Evolutionary conservation across 805 yeast species (phyloP).

Genomic region (Cyberlindnera mississippiensis): DNA sequence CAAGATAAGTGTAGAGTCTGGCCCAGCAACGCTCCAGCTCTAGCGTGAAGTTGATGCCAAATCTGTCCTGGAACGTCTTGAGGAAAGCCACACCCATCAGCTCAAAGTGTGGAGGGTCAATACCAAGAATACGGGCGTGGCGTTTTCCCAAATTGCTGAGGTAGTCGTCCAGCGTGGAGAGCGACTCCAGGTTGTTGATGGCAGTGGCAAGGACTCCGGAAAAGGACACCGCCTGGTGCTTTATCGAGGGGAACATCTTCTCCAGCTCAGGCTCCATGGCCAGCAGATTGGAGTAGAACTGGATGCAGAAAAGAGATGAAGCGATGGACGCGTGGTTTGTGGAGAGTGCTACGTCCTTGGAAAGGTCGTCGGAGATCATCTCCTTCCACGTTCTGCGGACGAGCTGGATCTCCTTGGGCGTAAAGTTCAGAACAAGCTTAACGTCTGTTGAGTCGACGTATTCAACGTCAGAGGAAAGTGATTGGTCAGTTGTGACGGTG

Average conservation of each 20-base stretch:
- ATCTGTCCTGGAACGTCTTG: constrained; percentile 64
- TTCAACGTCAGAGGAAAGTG: constrained; percentile 22
- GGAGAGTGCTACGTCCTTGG: constrained; percentile 8
- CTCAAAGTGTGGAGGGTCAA: constrained; percentile 63
- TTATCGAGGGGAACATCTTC: constrained; percentile 64
- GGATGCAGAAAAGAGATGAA: constrained; percentile 67
- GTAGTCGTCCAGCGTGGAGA: constrained; percentile 54
- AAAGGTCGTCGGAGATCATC: constrained; percentile 33
- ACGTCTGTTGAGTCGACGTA: constrained; percentile 13
- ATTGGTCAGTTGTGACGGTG: constrained; percentile 6
- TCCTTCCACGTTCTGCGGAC: constrained; percentile 36
- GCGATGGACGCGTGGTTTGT: constrained; percentile 34
- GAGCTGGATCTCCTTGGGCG: constrained; percentile 31
- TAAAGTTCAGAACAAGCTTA: constrained; percentile 29
- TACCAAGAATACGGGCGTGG: constrained; percentile 71
- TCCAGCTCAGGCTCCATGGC: constrained; percentile 59
- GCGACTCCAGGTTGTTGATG: constrained; percentile 57
- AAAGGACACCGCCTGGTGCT: constrained; percentile 76
- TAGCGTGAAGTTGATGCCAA: constrained; percentile 45
- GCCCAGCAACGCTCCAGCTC: constrained; percentile 71
- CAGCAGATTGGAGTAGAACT: constrained; percentile 67
- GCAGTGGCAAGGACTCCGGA: constrained; percentile 75
- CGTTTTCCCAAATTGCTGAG: constrained; percentile 63
- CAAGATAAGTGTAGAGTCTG: constrained; percentile 60
- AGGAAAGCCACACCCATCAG: constrained; percentile 71